Percentiles rank a stretch among this genome's conserved stretches.
These are phyloP conservation scores for Coniochaeta sp. DNA, from an alignment of 2,329 filamentous ascomycete genomes.

Conservation along the genomic window DNA sequence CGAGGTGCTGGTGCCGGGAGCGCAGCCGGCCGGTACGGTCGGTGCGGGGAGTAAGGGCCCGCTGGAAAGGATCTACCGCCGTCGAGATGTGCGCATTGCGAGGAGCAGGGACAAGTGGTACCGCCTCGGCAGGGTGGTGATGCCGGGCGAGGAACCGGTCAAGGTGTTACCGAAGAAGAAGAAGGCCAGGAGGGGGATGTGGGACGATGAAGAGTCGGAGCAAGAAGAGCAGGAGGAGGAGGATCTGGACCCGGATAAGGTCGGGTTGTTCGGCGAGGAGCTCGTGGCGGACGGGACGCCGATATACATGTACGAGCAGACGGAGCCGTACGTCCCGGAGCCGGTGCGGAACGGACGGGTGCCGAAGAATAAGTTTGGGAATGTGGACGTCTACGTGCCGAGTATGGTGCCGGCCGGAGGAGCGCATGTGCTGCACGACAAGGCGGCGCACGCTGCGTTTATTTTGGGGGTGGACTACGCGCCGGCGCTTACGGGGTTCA, in stretches of 20 bases:
- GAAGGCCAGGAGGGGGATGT: constrained; percentile 21
- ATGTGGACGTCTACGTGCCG: constrained; percentile 87
- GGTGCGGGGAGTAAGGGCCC: constrained; percentile 54
- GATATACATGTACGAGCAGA: constrained; percentile 56
- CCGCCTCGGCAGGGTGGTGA: constrained; percentile 73
- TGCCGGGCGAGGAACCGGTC: constrained; percentile 68
- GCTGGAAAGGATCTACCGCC: constrained; percentile 74
- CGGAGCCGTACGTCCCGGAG: constrained; percentile 66
- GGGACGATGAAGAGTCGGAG: constrained; percentile 33
- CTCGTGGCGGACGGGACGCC: constrained; percentile 42
- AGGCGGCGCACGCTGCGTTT: constrained; percentile 64
- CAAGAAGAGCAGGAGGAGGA: constrained; percentile 31
- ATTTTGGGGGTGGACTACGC: constrained; percentile 77
- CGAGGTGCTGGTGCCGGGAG: constrained; percentile 69
- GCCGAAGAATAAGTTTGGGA: constrained; percentile 88
- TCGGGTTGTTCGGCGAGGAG: constrained; percentile 15
- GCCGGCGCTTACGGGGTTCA: constrained; percentile 83
- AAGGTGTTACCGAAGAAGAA: constrained; percentile 60
- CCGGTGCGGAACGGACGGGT: constrained; percentile 68
- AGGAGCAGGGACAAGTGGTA: constrained; percentile 87
- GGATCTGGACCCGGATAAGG: constrained; percentile 24
- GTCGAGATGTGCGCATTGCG: constrained; percentile 71
- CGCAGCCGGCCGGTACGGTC: constrained; percentile 68
- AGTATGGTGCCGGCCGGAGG: constrained; percentile 85
- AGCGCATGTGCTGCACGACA: constrained; percentile 55